Evolutionary conservation across 1,284 basidiomycete genomes (phyloP), one percentile per base, ranked within the genome.

Genomic region (Pyrrhoderma noxium): DNA sequence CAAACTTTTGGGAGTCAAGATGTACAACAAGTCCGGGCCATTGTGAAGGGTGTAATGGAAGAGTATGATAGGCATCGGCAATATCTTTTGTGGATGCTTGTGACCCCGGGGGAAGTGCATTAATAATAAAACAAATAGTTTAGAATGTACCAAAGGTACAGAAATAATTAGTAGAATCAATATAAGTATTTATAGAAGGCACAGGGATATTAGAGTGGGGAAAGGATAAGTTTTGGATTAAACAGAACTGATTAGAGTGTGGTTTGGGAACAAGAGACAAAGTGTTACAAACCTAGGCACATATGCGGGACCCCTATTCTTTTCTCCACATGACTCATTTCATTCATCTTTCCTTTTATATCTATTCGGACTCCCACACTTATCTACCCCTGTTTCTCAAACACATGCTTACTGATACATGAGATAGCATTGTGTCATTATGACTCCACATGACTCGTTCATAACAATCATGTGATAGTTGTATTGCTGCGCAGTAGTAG

Each of bases 131-230:
- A 0, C 55, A 61, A 0, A 68, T 51, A 0, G 61, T 52, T 0
- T 48, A 9, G 50, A 73, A 73, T 0, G 70, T 68, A 0, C 71
- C 70, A 69, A 69, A 75, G 0, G 64, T 65, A 54, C 67, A 71
- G 0, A 66, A 69, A 54, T 64, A 75, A 1, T 57, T 9, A n/a
- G 62, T 46, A 0, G 70, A 57, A 25, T 69, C 36, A 4, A 71
- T 67, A n/a, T 27, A 8, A 0, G 52, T 63, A 49, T 74, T 76
- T 35, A 75, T 64, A 0, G 70, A 73, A 0, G 44, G 27, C 1
- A 51, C 7, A 3, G 1, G 45, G 9, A 0, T 62, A 61, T 0
- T n/a, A n/a, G 21, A 56, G 44, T 1, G n/a, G n/a, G 67, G 66
- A 51, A 58, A 64, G 0, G 72, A 76, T 9, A 71, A 63, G 45